These are phyloP conservation scores for Anthoceros angustus DNA, from an alignment of 225 moss, liverwort and hornwort species.

Conservation along the genomic window DNA sequence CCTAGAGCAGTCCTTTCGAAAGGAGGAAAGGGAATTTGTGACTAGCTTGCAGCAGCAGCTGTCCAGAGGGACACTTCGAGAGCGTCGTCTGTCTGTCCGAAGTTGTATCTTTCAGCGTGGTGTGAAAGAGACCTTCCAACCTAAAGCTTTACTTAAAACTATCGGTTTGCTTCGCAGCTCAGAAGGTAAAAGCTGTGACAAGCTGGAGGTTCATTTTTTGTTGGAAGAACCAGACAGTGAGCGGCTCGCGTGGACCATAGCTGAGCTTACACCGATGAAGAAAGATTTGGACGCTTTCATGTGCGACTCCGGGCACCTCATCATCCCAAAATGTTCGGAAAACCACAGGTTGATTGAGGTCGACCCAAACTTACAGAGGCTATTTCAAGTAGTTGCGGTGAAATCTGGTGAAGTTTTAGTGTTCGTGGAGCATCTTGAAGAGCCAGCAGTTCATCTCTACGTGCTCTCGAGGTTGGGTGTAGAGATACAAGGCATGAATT, in stretches of 20 bases:
- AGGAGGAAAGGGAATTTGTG: no score
- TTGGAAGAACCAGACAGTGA: slow-evolving; percentile 14
- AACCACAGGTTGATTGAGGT: slow-evolving; percentile 17
- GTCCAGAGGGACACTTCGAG: no score
- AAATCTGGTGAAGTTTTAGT: slow-evolving; percentile 20
- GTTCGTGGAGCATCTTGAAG: slow-evolving; percentile 6
- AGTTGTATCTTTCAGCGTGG: no score
- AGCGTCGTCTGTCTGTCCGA: no score
- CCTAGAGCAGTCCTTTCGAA: no score
- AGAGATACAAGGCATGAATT: not conserved
- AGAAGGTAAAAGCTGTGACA: not conserved
- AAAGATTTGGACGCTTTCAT: slow-evolving; percentile 5
- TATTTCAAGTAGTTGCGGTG: slow-evolving; percentile 14
- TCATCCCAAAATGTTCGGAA: slow-evolving; percentile 10
- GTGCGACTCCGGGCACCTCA: not conserved
- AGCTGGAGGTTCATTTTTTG: not conserved
- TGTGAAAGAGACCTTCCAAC: no score
- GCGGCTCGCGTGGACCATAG: no score
- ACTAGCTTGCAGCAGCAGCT: no score
- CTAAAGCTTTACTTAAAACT: no score
- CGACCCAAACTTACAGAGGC: slow-evolving; percentile 11
- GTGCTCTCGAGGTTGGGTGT: slow-evolving; percentile 17
- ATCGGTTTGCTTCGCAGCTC: not conserved
- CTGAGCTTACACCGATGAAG: no score
- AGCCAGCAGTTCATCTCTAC: slow-evolving; percentile 10